These are phyloP conservation scores for Camellia sinensis DNA, from an alignment of 148 eudicot genomes.

Conservation along the genomic window DNA sequence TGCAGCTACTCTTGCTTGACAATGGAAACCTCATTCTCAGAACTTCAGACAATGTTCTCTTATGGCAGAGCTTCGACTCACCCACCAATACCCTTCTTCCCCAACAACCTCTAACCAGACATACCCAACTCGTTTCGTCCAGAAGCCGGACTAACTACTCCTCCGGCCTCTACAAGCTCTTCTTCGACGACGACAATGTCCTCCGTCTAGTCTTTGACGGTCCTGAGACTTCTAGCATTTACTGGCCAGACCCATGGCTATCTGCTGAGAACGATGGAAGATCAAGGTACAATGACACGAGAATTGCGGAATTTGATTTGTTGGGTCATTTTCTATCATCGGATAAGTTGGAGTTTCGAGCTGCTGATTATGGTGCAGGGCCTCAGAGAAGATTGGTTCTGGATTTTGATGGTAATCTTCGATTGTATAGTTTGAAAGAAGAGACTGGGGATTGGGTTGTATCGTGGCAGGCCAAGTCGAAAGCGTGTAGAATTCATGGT, in stretches of 20 bases:
- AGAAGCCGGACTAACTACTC: conserved; percentile 17
- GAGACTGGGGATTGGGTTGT: neutral
- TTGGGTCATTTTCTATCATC: conserved; percentile 28
- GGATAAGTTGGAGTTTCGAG: conserved; percentile 20
- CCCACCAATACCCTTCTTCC: conserved; percentile 40
- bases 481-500: conserved; percentile 14
- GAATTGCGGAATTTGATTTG: conserved; percentile 10
- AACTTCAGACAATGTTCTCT: neutral
- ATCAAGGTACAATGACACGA: conserved; percentile 26
- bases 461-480: conserved; percentile 2
- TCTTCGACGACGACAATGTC: conserved; percentile 20
- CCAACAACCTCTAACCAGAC: conserved; percentile 23
- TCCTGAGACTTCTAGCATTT: conserved; percentile 31
- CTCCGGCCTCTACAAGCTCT: conserved; percentile 26
- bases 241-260: conserved; percentile 34
- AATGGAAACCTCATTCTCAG: conserved; percentile 11
- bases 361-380: conserved; percentile 32
- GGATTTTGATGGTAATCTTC: conserved; percentile 25
- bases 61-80: conserved; percentile 16
- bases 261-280: conserved; percentile 18
- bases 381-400: conserved; percentile 42
- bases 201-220: conserved; percentile 22
- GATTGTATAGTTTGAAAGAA: conserved; percentile 18
- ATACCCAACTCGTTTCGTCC: conserved; percentile 19
- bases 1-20: conserved; percentile 20